Evolutionary conservation across 208 protist genomes (phyloP), one percentile per base, ranked within the genome.

Genomic region (Baffinella frigidus): DNA sequence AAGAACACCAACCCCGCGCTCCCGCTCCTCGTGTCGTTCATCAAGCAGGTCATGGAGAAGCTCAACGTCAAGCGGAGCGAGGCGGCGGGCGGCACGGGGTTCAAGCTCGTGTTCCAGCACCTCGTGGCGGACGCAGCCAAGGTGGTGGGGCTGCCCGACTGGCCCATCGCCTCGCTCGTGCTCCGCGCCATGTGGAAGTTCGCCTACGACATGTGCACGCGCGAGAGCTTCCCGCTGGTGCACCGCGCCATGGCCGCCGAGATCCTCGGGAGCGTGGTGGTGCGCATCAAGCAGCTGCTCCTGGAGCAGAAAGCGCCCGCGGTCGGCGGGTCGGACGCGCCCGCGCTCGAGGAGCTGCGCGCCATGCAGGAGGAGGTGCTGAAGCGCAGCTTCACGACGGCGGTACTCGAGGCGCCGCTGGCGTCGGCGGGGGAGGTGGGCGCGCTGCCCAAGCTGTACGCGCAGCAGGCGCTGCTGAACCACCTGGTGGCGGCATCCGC

Each of bases 391-490:
- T 24, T 56, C 11, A 17, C 17, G 48, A 17, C 17, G 17, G 9
- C 56, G n/a, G n/a, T n/a, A n/a, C n/a, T n/a, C n/a, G n/a, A 64
- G 56, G 56, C 30, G 2, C 56, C 56, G 2, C 17, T 64, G 17
- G 56, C 30, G 39, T 80, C 33, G 24, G 71, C n/a, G 36, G 71
- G 14, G 3, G 48, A 56, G 77, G 1, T 61, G 11, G 77, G 61
- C 10, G 33, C 38, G 3, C 10, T 41, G 77, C 14, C 45, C 36
- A 87, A 87, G 44, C 77, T 87, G 30, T 45, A 44, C 33, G 36
- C 77, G 2, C 77, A 87, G 50, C 77, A 87, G 44, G 30, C 61
- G 20, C 27, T 87, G 2, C 77, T 87, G 27, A 87, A 87, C 50
- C 61, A 39, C 77, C 44, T 87, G 11, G 77, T 33, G 3, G 50